Base-by-base conservation (phyloP, 768 basidiomycete genomes). In the Mycena haematopus region DNA sequence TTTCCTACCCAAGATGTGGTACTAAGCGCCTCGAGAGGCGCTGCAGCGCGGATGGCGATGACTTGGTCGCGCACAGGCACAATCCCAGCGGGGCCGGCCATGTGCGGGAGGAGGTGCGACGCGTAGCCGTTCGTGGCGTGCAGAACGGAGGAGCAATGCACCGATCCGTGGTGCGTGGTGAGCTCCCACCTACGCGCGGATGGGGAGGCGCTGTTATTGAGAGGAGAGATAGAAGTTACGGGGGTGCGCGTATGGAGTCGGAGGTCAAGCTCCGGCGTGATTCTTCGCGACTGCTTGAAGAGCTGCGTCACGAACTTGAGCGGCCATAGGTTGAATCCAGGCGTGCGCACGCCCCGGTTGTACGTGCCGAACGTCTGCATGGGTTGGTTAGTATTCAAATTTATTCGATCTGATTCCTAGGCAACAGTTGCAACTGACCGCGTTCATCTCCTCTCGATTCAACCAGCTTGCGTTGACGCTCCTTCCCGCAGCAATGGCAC, bases 41-140 rank as follows among this genome's bases (percentile, higher is more conserved):
- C 82, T 10, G 68, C 65, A 15, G 73, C 76, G 31, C 80, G 81
- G 14, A 80, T 63, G 3, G 83, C 80, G 63, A 79, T 75, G 47
- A 88, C 79, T 71, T 95, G 93, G 2, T 88, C 92, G 15, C 93
- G 87, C 1, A 84, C 85, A 0, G 92, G 93, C 2, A 90, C 75
- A 60, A 94, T 86, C 0, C 83, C 83, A 0, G 68, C 62, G 14
- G 79, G 78, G 0, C 86, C 86, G 11, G 79, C 70, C 29, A 95
- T 70, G 59, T 86, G 83, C 0, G 91, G 91, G 25, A 97, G 79
- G 31, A 96, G 83, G 68, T 91, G 82, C 3, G 88, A 84, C 7
- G 88, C 85, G 63, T 96, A 95, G 0, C 78, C 95, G 69, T 97
- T 96, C 13, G 93, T 95, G 0, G 93, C 93, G 72, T 95, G 93